Base-by-base conservation (phyloP, 1,139 yeast genomes). In the Saccharomyces hybrid region DNA sequence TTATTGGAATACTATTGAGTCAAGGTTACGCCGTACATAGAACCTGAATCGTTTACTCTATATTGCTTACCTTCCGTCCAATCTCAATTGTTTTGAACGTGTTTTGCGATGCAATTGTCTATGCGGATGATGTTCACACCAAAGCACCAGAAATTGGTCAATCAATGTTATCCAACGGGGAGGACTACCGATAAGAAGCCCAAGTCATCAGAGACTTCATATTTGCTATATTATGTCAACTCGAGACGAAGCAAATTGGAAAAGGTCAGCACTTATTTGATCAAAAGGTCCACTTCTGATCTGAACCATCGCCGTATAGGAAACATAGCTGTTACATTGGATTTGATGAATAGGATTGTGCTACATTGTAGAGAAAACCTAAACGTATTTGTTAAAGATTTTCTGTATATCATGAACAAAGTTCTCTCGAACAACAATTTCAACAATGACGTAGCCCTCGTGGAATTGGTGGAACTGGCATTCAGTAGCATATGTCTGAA, bases 81-180 rank as follows among this genome's bases (percentile, higher is more conserved):
- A 38, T 2, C 44, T 5, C 44, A 38, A 38, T 38, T 38, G 44
- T 38, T 38, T 13, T 38, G 25, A 38, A 38, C 4, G 44, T 9
- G 44, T 9, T 38, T 38, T 38, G 31, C 14, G 14, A 47, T 34
- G 49, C 46, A 51, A 47, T 55, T 55, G 59, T 53, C 53, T 20
- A 58, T 60, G 60, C 59, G 61, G 27, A 56, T 61, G 32, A 64
- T 81, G 57, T 80, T 82, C 63, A 77, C 76, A 51, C 88, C 96
- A 5, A 91, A 91, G 68, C 98, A 91, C 69, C 97, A 90, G 71
- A 85, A 87, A 66, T 77, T 91, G 64, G 88, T 93, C 47, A 79
- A 87, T 54, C 96, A 88, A 69, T 93, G 99, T 74, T 93, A 91
- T 69, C 99, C 96, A 2, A 81, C 95, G 1, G 96, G 98, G 1